These are phyloP conservation scores for Beauveria varroae DNA, from an alignment of 2,329 filamentous ascomycete species.

Conservation along the genomic window DNA sequence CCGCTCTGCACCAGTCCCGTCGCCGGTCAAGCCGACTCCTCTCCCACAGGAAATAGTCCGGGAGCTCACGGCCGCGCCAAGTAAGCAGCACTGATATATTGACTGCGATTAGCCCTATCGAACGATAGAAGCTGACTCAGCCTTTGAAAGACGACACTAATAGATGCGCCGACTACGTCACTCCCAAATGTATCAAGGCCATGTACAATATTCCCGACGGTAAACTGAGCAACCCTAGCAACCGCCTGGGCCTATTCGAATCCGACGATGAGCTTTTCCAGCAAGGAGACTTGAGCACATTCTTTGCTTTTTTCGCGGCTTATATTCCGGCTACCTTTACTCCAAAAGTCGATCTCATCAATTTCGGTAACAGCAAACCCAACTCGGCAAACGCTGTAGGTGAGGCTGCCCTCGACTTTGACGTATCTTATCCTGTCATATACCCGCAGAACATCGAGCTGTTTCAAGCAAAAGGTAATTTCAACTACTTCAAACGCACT, in stretches of 20 bases:
- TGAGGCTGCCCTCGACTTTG: slow-evolving; percentile 37
- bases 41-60: background rate
- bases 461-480: slow-evolving; percentile 14
- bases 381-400: slow-evolving; percentile 19
- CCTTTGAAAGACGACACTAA: background rate
- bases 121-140: background rate
- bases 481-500: slow-evolving; percentile 1
- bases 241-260: slow-evolving; percentile 35
- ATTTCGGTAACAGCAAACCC: slow-evolving; percentile 17
- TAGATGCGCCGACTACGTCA: slow-evolving; percentile 47
- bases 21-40: background rate
- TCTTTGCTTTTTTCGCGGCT: slow-evolving; percentile 25
- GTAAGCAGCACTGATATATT: background rate
- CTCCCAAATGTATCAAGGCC: slow-evolving; percentile 44
- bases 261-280: slow-evolving; percentile 32
- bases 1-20: background rate
- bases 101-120: background rate
- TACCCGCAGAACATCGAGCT: too few species aligned
- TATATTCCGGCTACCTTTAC: slow-evolving; percentile 30
- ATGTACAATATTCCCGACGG: slow-evolving; percentile 31
- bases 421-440: too few species aligned
- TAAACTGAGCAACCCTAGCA: slow-evolving; percentile 18
- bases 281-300: slow-evolving; percentile 30
- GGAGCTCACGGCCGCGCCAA: background rate
- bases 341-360: slow-evolving; percentile 25